Evolutionary conservation across 352 stramenopile species (phyloP).

Genomic region (Phytophthora pluvialis): DNA sequence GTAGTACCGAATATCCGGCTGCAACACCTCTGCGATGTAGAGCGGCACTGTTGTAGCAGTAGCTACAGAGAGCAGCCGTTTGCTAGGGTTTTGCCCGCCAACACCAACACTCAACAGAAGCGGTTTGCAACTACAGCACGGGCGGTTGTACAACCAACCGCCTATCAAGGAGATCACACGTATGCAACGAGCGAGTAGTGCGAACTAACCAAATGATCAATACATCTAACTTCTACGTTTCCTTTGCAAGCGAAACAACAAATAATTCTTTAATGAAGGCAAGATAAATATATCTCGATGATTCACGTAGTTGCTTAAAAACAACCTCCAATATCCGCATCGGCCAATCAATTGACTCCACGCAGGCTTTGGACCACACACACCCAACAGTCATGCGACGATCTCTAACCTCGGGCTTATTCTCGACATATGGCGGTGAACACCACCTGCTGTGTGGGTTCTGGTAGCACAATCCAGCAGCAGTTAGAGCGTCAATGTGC

Average conservation of each 20-base stretch:
- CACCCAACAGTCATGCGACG: slow-evolving; percentile 21
- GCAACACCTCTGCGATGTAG: slow-evolving; percentile 84
- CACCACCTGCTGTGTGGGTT: slow-evolving; percentile 1
- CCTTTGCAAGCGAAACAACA: too few species aligned
- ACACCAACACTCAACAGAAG: too few species aligned
- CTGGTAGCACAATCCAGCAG: neutral
- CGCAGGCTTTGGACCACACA: slow-evolving; percentile 6
- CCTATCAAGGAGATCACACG: too few species aligned
- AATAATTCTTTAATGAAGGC: slow-evolving; percentile 27
- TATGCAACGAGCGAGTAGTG: too few species aligned
- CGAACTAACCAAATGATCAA: too few species aligned
- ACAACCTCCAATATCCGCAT: slow-evolving; percentile 17
- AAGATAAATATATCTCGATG: slow-evolving; percentile 15
- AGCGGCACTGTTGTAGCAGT: too few species aligned
- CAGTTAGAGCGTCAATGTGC: neutral
- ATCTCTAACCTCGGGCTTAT: neutral
- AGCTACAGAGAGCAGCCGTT: too few species aligned
- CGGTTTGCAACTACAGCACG: too few species aligned
- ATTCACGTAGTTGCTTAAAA: slow-evolving; percentile 14
- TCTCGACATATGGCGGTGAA: slow-evolving; percentile 9
- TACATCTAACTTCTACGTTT: too few species aligned
- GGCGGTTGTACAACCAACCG: too few species aligned
- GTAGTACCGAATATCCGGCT: slow-evolving; percentile 64
- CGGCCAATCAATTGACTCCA: slow-evolving; percentile 14
- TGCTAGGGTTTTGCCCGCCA: too few species aligned